Base-by-base conservation (phyloP, 768 basidiomycete species). In the Tephrocybe rancida region DNA sequence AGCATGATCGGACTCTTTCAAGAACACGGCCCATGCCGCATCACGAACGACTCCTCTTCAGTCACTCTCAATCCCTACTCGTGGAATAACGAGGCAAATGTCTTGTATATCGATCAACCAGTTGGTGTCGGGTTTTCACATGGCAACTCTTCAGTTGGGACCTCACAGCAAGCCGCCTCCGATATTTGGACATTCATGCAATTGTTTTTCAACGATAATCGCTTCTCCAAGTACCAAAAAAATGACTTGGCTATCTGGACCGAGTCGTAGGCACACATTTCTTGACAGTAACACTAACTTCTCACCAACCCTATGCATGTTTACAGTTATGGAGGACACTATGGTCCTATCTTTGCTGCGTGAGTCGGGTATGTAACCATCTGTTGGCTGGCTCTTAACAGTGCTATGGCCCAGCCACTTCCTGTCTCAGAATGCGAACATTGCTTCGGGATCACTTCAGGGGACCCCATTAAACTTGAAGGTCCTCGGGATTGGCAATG, bases 11-110 rank as follows among this genome's bases (percentile, higher is more conserved):
- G 87, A 5, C 73, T 90, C 14, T 76, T 90, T 53, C 87, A 88
- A 78, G 89, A 89, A 65, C 71, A 78, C 60, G 90, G 89, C 3
- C 91, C 90, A 1, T 93, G 91, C 66, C 71, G 79, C 14, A 82
- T 85, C 49, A 79, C 71, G 16, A 82, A 81, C 59, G 81, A 83
- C 63, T 76, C 74, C 56, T 71, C 67, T 3, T 65, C 70, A 24
- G 79, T 84, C 29, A 68, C 69, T 1, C 64, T 72, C 14, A 86
- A 86, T 59, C 78, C 80, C 1, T 77, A 68, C 59, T 81, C 83
- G 0, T 85, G 84, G 83, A 83, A 82, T 65, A 79, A 77, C 60
- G 64, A 78, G 45, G 73, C 77, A 1, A 84, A 84, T 57, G 64
- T 84, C 14, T 63, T 85, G 16, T 85, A 76, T 65, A 82, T 86